Percentiles rank a stretch among this genome's conserved stretches.
phyloP scores from a whole-genome alignment of 179 eudicot species.

The Spinacia oleracea region DNA sequence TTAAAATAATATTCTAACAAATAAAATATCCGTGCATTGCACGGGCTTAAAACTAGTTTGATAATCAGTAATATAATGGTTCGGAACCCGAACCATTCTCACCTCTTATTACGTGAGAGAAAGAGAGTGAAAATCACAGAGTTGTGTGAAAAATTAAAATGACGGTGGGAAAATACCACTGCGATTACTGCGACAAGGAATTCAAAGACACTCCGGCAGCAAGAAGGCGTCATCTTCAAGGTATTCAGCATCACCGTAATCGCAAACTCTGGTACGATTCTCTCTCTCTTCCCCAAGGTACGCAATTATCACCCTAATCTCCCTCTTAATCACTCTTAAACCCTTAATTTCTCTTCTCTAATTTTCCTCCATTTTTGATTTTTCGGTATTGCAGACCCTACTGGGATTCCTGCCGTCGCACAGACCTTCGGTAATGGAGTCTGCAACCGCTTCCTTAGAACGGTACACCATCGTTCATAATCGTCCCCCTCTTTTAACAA shows the following conservation, averaged over 20 bases:
- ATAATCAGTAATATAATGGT: too few species aligned
- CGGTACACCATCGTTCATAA: conserved; percentile 37
- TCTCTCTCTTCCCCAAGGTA: conserved; percentile 41
- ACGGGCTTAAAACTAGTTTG: too few species aligned
- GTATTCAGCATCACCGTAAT: conserved; percentile 67
- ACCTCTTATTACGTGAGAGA: too few species aligned
- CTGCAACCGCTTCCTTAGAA: conserved; percentile 73
- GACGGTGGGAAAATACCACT: conserved; percentile 72
- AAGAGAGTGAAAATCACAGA: too few species aligned
- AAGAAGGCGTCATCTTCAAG: conserved; percentile 78
- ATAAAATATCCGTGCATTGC: too few species aligned
- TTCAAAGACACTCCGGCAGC: conserved; percentile 74
- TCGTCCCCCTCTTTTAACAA: neutral
- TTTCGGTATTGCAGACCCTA: conserved; percentile 28
- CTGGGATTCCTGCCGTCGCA: conserved; percentile 20
- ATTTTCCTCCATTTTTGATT: neutral
- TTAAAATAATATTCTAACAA: too few species aligned
- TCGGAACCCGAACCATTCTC: too few species aligned
- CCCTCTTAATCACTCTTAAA: neutral
- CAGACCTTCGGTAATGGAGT: conserved; percentile 39
- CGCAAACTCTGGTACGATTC: conserved; percentile 80
- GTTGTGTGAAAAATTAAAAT: too few species aligned
- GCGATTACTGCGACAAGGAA: conserved; percentile 94
- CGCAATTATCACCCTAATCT: neutral
- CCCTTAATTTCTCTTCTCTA: conserved; percentile 12